Evolutionary conservation across 192 early-diverging fungal genomes (phyloP).

Genomic region (Gonapodya sp.): DNA sequence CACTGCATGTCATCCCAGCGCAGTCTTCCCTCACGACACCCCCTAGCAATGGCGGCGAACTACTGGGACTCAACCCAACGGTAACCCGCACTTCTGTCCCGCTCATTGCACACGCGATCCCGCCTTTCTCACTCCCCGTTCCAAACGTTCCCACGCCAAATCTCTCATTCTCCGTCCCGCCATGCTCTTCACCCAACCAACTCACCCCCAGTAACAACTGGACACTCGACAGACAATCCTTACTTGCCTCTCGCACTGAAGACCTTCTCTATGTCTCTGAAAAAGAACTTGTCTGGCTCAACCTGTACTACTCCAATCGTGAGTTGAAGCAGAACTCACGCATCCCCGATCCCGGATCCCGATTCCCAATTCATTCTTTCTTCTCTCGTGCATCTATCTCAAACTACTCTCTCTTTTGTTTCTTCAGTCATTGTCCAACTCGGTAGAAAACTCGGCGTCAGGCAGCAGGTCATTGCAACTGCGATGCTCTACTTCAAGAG

Average conservation of each 20-base stretch:
- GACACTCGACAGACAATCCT: slow-evolving; percentile 40
- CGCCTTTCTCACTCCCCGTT: neutral
- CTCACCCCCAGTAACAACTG: slow-evolving; percentile 38
- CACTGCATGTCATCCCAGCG: too few species aligned
- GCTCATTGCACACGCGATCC: neutral
- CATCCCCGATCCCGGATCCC: slow-evolving; percentile 6
- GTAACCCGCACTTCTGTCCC: slow-evolving; percentile 23
- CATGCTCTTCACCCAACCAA: neutral
- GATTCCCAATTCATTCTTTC: slow-evolving; percentile 17
- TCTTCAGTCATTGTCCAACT: slow-evolving; percentile 74
- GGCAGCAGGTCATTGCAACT: slow-evolving; percentile 77
- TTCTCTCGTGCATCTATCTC: neutral
- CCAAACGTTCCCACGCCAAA: neutral
- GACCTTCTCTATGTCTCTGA: slow-evolving; percentile 45
- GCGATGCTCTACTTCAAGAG: slow-evolving; percentile 81
- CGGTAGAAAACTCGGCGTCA: slow-evolving; percentile 55
- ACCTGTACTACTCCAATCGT: slow-evolving; percentile 57
- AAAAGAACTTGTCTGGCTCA: slow-evolving; percentile 42
- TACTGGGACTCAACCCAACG: slow-evolving; percentile 63
- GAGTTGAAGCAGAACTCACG: slow-evolving; percentile 11
- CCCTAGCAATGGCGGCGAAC: slow-evolving; percentile 62
- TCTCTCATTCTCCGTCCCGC: neutral
- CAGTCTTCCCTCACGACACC: too few species aligned
- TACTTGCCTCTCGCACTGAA: slow-evolving; percentile 36
- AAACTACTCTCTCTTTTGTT: too few species aligned